These are phyloP conservation scores for Alternaria conjuncta DNA, from an alignment of 2,329 filamentous ascomycete species.

Conservation along the genomic window DNA sequence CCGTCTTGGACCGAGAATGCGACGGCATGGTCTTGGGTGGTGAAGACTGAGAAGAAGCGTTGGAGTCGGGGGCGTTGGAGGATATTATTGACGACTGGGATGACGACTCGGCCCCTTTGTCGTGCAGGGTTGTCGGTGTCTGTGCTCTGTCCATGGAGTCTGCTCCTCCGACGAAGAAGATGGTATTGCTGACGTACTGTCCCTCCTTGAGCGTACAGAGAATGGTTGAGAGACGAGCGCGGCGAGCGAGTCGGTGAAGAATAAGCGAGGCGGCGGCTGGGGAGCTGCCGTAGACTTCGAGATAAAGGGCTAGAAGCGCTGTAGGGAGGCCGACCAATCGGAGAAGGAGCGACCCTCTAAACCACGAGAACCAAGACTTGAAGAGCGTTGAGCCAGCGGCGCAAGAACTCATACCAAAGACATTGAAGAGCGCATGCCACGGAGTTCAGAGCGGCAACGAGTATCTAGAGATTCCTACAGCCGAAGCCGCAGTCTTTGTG, in stretches of 20 bases:
- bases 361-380: constrained; percentile 40
- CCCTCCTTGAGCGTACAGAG: constrained; percentile 29
- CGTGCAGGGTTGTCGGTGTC: constrained; percentile 36
- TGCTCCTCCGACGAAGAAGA: constrained; percentile 26
- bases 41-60: constrained; percentile 17
- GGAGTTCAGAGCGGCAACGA: constrained; percentile 15
- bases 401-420: constrained; percentile 43
- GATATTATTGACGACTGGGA: constrained; percentile 16
- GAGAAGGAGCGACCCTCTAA: constrained; percentile 31
- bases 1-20: constrained; percentile 44
- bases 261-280: constrained; percentile 40
- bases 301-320: constrained; percentile 37
- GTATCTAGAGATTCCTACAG: constrained; percentile 13
- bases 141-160: constrained; percentile 41
- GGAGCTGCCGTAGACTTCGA: constrained; percentile 39
- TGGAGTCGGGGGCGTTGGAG: constrained; percentile 19
- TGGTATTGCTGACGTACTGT: constrained; percentile 29
- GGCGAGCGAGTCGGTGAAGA: constrained; percentile 44
- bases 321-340: constrained; percentile 36
- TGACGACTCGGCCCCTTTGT: constrained; percentile 29
- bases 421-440: constrained; percentile 38
- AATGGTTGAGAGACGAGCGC: constrained; percentile 34
- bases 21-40: constrained; percentile 26
- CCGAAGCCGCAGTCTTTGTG: constrained; percentile 24
- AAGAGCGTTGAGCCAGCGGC: constrained; percentile 32